Evolutionary conservation across 441 rosid species (phyloP).

Genomic region (Pelargonium cotyledonis): DNA sequence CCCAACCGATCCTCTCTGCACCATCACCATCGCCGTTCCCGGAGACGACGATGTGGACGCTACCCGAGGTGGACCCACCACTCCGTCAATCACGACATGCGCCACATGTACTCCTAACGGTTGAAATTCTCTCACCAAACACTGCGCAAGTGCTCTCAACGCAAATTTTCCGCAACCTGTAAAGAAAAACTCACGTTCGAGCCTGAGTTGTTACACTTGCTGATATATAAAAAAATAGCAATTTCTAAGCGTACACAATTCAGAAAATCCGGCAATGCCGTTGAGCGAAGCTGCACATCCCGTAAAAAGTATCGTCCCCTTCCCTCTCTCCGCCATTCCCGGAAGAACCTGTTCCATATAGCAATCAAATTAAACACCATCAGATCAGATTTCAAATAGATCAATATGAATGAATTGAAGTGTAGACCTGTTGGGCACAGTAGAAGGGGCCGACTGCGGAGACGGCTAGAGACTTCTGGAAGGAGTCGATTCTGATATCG

Average conservation of each 20-base stretch:
- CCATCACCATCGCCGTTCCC: no score
- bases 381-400: no score
- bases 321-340: slow-evolving; percentile 87
- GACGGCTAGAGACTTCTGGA: slow-evolving; percentile 65
- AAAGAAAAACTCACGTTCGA: no score
- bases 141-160: slow-evolving; percentile 74
- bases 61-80: slow-evolving; percentile 53
- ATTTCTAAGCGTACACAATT: slow-evolving; percentile 44
- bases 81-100: slow-evolving; percentile 76
- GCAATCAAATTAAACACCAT: no score
- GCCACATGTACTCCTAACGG: slow-evolving; percentile 79
- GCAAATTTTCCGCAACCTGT: slow-evolving; percentile 88
- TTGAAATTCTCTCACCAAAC: slow-evolving; percentile 77
- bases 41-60: background rate
- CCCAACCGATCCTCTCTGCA: slow-evolving; percentile 10
- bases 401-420: no score
- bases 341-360: slow-evolving; percentile 48
- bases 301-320: slow-evolving; percentile 82
- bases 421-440: slow-evolving; percentile 74
- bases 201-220: no score
- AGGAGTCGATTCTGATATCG: slow-evolving; percentile 59
- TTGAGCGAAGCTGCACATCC: slow-evolving; percentile 87
- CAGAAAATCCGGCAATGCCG: slow-evolving; percentile 81
- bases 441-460: slow-evolving; percentile 72
- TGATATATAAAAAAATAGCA: no score